Conservation (phyloP, 305 asterid species). For the Solanum aculeatissimum region DNA sequence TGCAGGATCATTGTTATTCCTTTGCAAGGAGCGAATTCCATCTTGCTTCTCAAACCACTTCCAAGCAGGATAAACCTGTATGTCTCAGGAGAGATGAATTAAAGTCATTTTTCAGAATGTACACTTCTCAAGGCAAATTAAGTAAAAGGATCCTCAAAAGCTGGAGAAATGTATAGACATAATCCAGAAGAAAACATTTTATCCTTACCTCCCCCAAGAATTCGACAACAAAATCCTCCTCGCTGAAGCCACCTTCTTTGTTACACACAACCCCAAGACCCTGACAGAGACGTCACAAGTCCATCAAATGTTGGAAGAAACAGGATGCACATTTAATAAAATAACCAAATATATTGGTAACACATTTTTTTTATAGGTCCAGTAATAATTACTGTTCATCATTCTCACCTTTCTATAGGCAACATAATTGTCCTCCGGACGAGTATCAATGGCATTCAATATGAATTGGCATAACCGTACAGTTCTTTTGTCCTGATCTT, state of each 20-base stretch:
- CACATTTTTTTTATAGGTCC: neutral
- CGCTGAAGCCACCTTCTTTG: slow-evolving; percentile 83
- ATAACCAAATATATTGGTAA: neutral
- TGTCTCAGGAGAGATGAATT: neutral
- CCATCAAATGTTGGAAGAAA: slow-evolving; percentile 7
- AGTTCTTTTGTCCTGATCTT: slow-evolving; percentile 52
- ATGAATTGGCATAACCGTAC: slow-evolving; percentile 58
- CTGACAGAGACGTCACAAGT: slow-evolving; percentile 29
- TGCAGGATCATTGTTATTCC: slow-evolving; percentile 84
- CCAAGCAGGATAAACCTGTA: slow-evolving; percentile 98
- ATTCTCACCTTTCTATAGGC: slow-evolving; percentile 86
- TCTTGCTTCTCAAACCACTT: slow-evolving; percentile 99
- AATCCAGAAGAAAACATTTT: neutral
- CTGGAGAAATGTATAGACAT: neutral
- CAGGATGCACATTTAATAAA: neutral
- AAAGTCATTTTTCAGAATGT: neutral
- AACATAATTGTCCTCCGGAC: slow-evolving; percentile 89
- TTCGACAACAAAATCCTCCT: slow-evolving; percentile 96
- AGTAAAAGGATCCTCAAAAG: neutral
- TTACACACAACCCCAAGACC: slow-evolving; percentile 99
- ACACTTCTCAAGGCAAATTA: neutral
- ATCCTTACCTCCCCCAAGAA: slow-evolving; percentile 91
- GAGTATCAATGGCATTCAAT: slow-evolving; percentile 69
- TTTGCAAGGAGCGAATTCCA: slow-evolving; percentile 91
- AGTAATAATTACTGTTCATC: neutral